phyloP scores from a whole-genome alignment of 192 early-diverging fungal species.

The Polychytrium aggregatum region DNA sequence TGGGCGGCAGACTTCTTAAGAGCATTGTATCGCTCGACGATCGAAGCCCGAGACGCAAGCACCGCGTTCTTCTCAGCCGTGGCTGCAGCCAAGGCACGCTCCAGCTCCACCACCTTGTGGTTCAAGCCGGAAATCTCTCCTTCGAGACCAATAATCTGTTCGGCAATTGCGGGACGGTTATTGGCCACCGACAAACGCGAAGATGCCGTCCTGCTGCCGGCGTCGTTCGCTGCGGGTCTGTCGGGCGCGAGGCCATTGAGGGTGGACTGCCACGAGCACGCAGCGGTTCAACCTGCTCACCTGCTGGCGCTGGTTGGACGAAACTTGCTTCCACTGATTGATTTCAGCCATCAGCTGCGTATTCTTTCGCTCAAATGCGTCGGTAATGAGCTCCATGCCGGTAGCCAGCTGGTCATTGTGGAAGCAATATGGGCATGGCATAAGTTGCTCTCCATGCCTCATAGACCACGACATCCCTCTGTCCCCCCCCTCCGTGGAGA shows the following conservation, averaged over 20 bases:
- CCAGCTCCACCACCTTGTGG: slow-evolving; percentile 11
- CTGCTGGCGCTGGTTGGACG: slow-evolving; percentile 8
- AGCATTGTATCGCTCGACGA: slow-evolving; percentile 19
- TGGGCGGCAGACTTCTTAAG: slow-evolving; percentile 24
- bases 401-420: slow-evolving; percentile 19
- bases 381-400: slow-evolving; percentile 15
- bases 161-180: background rate
- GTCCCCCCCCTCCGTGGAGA: too few relatives aligned
- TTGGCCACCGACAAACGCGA: too few relatives aligned
- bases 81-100: slow-evolving; percentile 10
- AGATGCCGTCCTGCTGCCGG: background rate
- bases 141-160: slow-evolving; percentile 18
- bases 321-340: slow-evolving; percentile 12
- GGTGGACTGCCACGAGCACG: background rate
- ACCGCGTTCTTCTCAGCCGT: slow-evolving; percentile 15
- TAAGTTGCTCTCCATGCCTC: too few relatives aligned
- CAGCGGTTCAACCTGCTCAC: background rate
- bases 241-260: too few relatives aligned
- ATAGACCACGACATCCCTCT: too few relatives aligned
- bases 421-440: too few relatives aligned
- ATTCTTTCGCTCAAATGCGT: slow-evolving; percentile 15
- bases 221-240: too few relatives aligned
- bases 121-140: slow-evolving; percentile 4
- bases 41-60: slow-evolving; percentile 5
- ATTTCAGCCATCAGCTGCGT: slow-evolving; percentile 11